Percentiles rank a stretch among this genome's conserved stretches.
These are phyloP conservation scores for Ophiostoma tasmaniense DNA, from an alignment of 2,329 filamentous ascomycete species.

Conservation along the genomic window DNA sequence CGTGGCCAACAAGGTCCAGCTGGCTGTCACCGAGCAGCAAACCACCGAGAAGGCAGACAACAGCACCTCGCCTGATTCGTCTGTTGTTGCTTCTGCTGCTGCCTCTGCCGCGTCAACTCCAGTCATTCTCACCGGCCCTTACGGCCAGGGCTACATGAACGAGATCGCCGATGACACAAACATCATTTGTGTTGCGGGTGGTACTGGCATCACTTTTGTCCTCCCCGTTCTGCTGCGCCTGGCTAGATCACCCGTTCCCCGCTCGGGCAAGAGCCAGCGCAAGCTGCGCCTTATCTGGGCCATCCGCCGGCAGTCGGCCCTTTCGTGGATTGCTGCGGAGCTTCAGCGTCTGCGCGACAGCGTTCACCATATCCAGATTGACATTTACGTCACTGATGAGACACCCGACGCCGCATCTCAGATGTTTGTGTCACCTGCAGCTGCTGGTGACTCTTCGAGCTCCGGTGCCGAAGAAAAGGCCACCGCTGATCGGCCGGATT, in stretches of 20 bases:
- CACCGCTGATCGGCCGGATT: neutral
- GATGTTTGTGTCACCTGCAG: neutral
- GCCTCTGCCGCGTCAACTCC: slow-evolving; percentile 34
- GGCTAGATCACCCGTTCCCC: slow-evolving; percentile 23
- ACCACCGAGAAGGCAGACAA: neutral
- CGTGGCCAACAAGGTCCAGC: slow-evolving; percentile 29
- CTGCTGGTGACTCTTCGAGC: neutral
- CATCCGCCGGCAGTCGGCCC: slow-evolving; percentile 44
- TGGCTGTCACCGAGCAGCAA: neutral
- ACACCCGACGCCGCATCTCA: neutral
- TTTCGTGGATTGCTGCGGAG: slow-evolving; percentile 51
- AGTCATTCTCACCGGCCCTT: slow-evolving; percentile 55
- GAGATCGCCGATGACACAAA: slow-evolving; percentile 33
- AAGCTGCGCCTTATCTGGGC: slow-evolving; percentile 58
- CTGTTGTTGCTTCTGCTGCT: neutral
- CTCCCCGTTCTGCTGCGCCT: slow-evolving; percentile 41
- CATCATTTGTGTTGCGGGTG: slow-evolving; percentile 4
- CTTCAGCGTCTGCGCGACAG: slow-evolving; percentile 38
- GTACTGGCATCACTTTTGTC: slow-evolving; percentile 38
- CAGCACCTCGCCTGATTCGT: neutral
- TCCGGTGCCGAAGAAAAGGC: neutral
- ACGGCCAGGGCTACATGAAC: slow-evolving; percentile 42
- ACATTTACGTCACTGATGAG: neutral
- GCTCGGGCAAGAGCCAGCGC: slow-evolving; percentile 27
- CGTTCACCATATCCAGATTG: slow-evolving; percentile 24